Evolutionary conservation across 164 flowering plant species (phyloP).

Genomic region (Vitis rupestris): DNA sequence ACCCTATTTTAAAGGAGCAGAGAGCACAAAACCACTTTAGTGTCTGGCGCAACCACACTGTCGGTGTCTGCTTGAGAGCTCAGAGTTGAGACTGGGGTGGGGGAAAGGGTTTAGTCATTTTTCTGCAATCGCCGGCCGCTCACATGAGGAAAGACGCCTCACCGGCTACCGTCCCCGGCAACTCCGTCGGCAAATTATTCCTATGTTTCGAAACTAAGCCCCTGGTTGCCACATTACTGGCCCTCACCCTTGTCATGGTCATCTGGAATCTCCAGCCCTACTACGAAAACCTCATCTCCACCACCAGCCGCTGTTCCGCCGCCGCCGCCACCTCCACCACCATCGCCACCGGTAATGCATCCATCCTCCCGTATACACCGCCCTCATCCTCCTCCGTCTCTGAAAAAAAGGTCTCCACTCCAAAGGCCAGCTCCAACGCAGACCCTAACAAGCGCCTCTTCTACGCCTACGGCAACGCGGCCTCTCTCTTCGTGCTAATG

Average conservation of each 20-base stretch:
- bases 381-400: background rate
- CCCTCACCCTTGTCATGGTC: conserved; percentile 42
- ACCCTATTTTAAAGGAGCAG: background rate
- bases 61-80: background rate
- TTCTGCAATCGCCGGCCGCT: background rate
- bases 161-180: conserved; percentile 15
- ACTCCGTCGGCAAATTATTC: conserved; percentile 22
- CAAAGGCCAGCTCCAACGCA: background rate
- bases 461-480: conserved; percentile 52
- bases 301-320: conserved; percentile 18
- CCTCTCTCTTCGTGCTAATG: conserved; percentile 57
- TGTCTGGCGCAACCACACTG: too few relatives aligned
- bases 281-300: conserved; percentile 41
- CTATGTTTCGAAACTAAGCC: conserved; percentile 58
- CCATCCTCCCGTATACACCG: too few relatives aligned
- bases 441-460: conserved; percentile 55
- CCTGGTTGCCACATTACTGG: conserved; percentile 45
- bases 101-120: too few relatives aligned
- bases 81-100: too few relatives aligned
- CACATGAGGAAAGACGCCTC: conserved; percentile 34
- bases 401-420: conserved; percentile 8
- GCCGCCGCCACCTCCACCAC: conserved; percentile 4
- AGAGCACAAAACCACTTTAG: too few relatives aligned
- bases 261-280: conserved; percentile 65
- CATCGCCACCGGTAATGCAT: background rate